A percentile compares a stretch with the other conserved stretches of the same genome.
Conservation (phyloP, 768 basidiomycete genomes). For the Clitopilus hobsonii region DNA sequence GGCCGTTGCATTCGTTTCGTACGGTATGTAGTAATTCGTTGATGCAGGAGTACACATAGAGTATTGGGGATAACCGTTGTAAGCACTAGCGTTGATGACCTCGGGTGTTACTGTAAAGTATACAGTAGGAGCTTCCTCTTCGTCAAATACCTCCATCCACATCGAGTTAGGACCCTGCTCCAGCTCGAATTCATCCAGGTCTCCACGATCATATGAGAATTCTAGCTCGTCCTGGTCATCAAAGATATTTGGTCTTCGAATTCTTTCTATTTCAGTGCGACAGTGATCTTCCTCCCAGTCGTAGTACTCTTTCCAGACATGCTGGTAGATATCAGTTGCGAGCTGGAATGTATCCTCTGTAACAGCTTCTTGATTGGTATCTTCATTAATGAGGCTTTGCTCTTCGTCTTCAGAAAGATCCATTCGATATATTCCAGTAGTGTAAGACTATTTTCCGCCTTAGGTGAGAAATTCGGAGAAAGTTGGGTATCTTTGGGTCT, state of each 20-base stretch:
- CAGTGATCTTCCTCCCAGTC: conserved; percentile 34
- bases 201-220: conserved; percentile 3
- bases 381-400: not conserved
- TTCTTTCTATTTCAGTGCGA: conserved; percentile 5
- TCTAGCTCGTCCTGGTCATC: not conserved
- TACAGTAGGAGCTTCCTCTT: not conserved
- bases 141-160: conserved; percentile 12
- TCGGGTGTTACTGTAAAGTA: conserved; percentile 6
- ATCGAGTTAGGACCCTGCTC: conserved; percentile 5
- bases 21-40: conserved; percentile 18
- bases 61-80: conserved; percentile 25
- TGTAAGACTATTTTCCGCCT: too few species aligned
- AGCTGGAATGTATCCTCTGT: not conserved
- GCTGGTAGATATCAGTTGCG: conserved; percentile 26
- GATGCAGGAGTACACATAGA: conserved; percentile 42
- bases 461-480: too few species aligned
- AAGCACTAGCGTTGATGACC: not conserved
- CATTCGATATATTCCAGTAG: not conserved
- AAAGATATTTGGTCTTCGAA: too few species aligned
- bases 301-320: conserved; percentile 43
- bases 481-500: too few species aligned
- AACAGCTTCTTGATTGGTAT: not conserved
- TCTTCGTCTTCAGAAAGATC: not conserved
- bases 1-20: not conserved
- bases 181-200: not conserved